Percentiles rank a stretch among this genome's conserved stretches.
Evolutionary conservation across 2,329 filamentous ascomycete genomes (phyloP).

Genomic region (Teratosphaeriaceae sp.): DNA sequence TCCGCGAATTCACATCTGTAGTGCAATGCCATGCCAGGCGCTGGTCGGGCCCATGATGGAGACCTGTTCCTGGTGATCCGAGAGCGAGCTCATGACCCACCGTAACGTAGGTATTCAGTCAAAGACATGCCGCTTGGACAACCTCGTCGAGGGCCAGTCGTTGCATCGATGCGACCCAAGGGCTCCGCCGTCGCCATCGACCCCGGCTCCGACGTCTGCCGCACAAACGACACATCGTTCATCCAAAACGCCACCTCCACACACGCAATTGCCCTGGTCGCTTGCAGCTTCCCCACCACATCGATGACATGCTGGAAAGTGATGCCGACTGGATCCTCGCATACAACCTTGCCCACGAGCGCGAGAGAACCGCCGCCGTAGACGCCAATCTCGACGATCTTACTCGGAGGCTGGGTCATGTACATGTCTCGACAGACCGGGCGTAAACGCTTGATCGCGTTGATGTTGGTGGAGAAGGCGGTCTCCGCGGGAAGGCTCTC

Average conservation of each 20-base stretch:
- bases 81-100: too few species aligned
- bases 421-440: not conserved
- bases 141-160: too few species aligned
- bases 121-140: too few species aligned
- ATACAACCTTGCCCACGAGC: not conserved
- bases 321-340: not conserved
- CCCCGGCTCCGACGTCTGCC: not conserved
- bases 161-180: not conserved
- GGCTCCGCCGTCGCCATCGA: not conserved
- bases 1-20: too few species aligned
- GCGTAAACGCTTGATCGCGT: not conserved
- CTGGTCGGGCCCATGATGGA: too few species aligned
- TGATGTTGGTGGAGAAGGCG: not conserved
- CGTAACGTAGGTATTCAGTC: too few species aligned
- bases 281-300: not conserved
- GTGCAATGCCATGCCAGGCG: too few species aligned
- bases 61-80: too few species aligned
- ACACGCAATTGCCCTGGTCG: not conserved
- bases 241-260: conserved; percentile 1
- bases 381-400: not conserved
- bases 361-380: not conserved
- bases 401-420: not conserved
- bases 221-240: not conserved
- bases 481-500: not conserved
- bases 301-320: not conserved